Percentiles rank a stretch among this genome's conserved stretches.
Conservation (phyloP, 176 grass and related monocot genomes). For the Metroxylon sagu region DNA sequence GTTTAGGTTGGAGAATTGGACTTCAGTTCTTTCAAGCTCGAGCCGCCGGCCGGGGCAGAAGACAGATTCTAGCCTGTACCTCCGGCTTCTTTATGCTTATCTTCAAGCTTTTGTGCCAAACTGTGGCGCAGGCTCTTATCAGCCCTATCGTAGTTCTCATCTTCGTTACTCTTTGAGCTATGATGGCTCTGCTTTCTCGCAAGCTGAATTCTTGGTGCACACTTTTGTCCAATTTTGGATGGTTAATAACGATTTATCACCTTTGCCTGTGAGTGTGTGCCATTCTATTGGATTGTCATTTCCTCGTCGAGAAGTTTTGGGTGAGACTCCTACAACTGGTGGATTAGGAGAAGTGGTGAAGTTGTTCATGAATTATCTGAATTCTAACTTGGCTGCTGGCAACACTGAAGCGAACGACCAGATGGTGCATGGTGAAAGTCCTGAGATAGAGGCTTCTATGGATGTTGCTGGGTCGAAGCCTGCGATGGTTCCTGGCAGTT, state of each 20-base stretch:
- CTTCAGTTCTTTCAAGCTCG: conserved; percentile 34
- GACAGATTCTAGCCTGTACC: conserved; percentile 42
- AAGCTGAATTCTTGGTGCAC: conserved; percentile 55
- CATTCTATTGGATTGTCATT: conserved; percentile 27
- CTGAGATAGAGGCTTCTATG: conserved; percentile 5
- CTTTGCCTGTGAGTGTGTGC: conserved; percentile 33
- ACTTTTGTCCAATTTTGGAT: conserved; percentile 82
- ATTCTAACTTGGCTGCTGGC: conserved; percentile 11
- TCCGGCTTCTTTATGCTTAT: conserved; percentile 63
- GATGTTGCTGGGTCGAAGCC: conserved; percentile 3
- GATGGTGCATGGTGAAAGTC: conserved; percentile 28
- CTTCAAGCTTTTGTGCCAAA: conserved; percentile 61
- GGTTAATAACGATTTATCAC: conserved; percentile 72
- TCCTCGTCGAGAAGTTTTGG: conserved; percentile 5
- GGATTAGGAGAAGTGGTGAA: conserved; percentile 51
- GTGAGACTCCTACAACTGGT: conserved; percentile 37
- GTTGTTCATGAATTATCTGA: conserved; percentile 65
- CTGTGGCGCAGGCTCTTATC: conserved; percentile 10
- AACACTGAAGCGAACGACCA: background rate
- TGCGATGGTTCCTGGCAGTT: conserved; percentile 1
- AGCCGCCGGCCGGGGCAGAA: conserved; percentile 33
- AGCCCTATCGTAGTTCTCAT: conserved; percentile 21
- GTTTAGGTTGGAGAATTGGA: conserved; percentile 55
- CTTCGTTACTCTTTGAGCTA: conserved; percentile 26
- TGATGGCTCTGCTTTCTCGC: conserved; percentile 20